A percentile compares a stretch with the other conserved stretches of the same genome.
phyloP scores from a whole-genome alignment of 768 basidiomycete species.

The Boletus rubropictus region DNA sequence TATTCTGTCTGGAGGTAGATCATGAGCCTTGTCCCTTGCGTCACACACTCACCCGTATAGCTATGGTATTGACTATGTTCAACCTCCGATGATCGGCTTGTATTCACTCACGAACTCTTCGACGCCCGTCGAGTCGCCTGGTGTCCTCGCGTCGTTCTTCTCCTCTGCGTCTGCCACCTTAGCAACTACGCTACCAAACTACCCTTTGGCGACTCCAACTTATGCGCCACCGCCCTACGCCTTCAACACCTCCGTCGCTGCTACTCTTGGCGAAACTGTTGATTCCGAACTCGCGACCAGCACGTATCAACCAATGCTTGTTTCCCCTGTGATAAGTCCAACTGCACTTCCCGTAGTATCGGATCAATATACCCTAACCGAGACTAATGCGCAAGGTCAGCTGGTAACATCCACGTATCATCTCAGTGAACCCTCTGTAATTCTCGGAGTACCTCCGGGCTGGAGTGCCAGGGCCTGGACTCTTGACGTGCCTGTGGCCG shows the following conservation, averaged over 20 bases:
- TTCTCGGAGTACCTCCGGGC: slow-evolving; percentile 63
- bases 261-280: slow-evolving; percentile 50
- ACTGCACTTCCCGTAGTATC: slow-evolving; percentile 55
- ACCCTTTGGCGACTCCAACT: slow-evolving; percentile 57
- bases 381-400: slow-evolving; percentile 52
- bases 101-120: slow-evolving; percentile 53
- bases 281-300: slow-evolving; percentile 60
- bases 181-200: slow-evolving; percentile 67
- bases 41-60: slow-evolving; percentile 32
- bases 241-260: slow-evolving; percentile 63
- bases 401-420: slow-evolving; percentile 52
- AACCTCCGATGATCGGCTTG: slow-evolving; percentile 74
- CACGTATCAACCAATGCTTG: slow-evolving; percentile 62
- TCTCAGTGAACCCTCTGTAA: slow-evolving; percentile 39
- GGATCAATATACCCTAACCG: slow-evolving; percentile 47
- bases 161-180: slow-evolving; percentile 61
- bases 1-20: slow-evolving; percentile 72
- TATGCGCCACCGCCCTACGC: slow-evolving; percentile 58
- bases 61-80: slow-evolving; percentile 67
- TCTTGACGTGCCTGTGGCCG: slow-evolving; percentile 6
- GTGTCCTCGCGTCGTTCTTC: slow-evolving; percentile 44
- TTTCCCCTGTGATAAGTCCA: slow-evolving; percentile 36
- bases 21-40: not conserved
- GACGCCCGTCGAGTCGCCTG: slow-evolving; percentile 35
- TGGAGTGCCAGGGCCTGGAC: slow-evolving; percentile 34